Percentiles rank a stretch among this genome's conserved stretches.
phyloP scores from a whole-genome alignment of 352 stramenopile species.

The Globisporangium echinulatum region DNA sequence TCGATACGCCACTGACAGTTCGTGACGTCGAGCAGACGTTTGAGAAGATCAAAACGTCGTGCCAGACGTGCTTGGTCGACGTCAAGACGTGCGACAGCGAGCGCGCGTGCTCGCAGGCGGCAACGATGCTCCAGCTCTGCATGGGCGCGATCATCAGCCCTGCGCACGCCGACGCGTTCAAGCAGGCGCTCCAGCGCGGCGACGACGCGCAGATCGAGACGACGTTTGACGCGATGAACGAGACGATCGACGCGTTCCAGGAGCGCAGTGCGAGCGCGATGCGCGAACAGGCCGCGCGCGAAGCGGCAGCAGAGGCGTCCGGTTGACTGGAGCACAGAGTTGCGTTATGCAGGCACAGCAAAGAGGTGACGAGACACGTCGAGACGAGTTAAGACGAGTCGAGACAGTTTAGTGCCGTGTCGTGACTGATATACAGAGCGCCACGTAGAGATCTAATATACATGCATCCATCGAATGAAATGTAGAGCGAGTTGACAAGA shows the following conservation, averaged over 20 bases:
- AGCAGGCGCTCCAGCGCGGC: constrained; percentile 59
- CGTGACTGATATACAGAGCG: too few species aligned
- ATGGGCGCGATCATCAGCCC: constrained; percentile 85
- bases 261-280: constrained; percentile 67
- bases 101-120: constrained; percentile 76
- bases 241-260: constrained; percentile 72
- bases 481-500: too few species aligned
- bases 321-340: too few species aligned
- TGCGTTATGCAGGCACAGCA: too few species aligned
- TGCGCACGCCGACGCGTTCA: constrained; percentile 53
- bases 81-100: constrained; percentile 76
- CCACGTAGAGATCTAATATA: too few species aligned
- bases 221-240: constrained; percentile 74
- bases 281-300: constrained; percentile 64
- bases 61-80: constrained; percentile 72
- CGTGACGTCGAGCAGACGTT: constrained; percentile 80
- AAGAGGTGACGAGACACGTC: too few species aligned
- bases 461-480: too few species aligned
- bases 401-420: too few species aligned
- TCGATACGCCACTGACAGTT: constrained; percentile 39
- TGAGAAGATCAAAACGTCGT: constrained; percentile 76
- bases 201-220: constrained; percentile 60
- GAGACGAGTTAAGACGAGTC: too few species aligned
- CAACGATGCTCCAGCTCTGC: constrained; percentile 85
- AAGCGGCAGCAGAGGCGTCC: constrained; percentile 29